phyloP scores from a whole-genome alignment of 768 basidiomycete genomes.

The Tricholoma bakamatsutake region DNA sequence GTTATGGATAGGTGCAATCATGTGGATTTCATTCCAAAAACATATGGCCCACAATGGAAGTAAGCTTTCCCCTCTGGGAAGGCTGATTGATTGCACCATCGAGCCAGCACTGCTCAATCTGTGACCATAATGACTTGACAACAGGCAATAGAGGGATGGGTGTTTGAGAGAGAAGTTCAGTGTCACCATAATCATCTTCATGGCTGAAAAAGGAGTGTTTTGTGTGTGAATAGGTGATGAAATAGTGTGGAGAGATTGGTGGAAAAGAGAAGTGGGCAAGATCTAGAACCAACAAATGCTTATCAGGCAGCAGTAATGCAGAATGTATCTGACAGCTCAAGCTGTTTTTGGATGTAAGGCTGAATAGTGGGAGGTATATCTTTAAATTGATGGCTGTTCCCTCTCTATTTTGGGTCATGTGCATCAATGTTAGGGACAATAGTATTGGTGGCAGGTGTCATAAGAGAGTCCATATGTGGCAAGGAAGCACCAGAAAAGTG shows the following conservation, averaged over 20 bases:
- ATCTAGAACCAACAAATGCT: not conserved
- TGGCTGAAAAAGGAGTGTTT: not conserved
- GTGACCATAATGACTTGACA: not conserved
- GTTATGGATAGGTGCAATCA: too few species aligned
- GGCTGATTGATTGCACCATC: constrained; percentile 1
- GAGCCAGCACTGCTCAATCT: not conserved
- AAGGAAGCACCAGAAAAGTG: not conserved
- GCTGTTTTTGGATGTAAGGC: not conserved
- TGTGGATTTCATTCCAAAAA: too few species aligned
- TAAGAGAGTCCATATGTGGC: too few species aligned
- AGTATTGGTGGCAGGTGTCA: too few species aligned
- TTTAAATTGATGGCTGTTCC: not conserved
- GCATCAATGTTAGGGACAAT: too few species aligned
- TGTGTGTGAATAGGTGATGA: not conserved
- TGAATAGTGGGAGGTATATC: not conserved
- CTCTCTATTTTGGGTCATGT: too few species aligned
- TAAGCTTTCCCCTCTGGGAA: not conserved
- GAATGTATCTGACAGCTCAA: not conserved
- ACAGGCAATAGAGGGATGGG: not conserved
- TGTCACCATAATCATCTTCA: not conserved
- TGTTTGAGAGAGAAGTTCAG: not conserved
- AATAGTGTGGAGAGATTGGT: not conserved
- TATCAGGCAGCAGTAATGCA: not conserved
- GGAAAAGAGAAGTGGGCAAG: not conserved
- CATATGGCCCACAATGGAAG: not conserved